Percentiles rank a stretch among this genome's conserved stretches.
These are phyloP conservation scores for Rhizoclosmatium sp. DNA, from an alignment of 192 early-diverging fungal genomes.

Conservation along the genomic window DNA sequence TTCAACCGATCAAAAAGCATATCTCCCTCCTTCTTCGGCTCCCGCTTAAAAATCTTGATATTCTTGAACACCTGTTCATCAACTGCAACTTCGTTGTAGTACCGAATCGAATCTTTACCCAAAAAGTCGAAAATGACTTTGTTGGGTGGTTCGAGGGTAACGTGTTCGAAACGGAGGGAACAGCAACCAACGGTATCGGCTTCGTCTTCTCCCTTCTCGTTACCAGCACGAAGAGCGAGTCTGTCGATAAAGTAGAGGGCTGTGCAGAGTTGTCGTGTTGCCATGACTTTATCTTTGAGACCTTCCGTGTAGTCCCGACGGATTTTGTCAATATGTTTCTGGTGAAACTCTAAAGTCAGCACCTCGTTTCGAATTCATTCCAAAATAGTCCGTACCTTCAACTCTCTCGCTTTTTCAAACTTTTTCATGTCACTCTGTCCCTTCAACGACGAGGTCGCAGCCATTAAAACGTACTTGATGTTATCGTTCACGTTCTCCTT, in stretches of 20 bases:
- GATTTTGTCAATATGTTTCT: constrained; percentile 78
- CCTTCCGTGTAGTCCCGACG: constrained; percentile 80
- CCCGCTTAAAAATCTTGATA: constrained; percentile 84
- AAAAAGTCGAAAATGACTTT: constrained; percentile 93
- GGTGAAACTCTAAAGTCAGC: neutral
- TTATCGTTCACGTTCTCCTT: constrained; percentile 96
- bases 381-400: constrained; percentile 61
- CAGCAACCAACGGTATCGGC: constrained; percentile 99
- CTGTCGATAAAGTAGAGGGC: constrained; percentile 96
- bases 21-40: constrained; percentile 77
- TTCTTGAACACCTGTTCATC: constrained; percentile 94
- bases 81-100: constrained; percentile 83
- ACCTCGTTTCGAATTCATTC: neutral
- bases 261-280: constrained; percentile 87
- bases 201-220: constrained; percentile 97
- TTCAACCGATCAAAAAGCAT: constrained; percentile 92
- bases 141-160: constrained; percentile 83
- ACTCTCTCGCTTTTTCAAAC: constrained; percentile 91
- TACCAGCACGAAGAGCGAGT: constrained; percentile 94
- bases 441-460: constrained; percentile 91
- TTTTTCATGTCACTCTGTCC: constrained; percentile 95
- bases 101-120: constrained; percentile 98
- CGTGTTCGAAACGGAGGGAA: constrained; percentile 92
- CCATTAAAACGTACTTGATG: constrained; percentile 95
- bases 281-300: constrained; percentile 82